Evolutionary conservation across 2,329 filamentous ascomycete genomes (phyloP).

Genomic region (Pseudogymnoascus destructans): DNA sequence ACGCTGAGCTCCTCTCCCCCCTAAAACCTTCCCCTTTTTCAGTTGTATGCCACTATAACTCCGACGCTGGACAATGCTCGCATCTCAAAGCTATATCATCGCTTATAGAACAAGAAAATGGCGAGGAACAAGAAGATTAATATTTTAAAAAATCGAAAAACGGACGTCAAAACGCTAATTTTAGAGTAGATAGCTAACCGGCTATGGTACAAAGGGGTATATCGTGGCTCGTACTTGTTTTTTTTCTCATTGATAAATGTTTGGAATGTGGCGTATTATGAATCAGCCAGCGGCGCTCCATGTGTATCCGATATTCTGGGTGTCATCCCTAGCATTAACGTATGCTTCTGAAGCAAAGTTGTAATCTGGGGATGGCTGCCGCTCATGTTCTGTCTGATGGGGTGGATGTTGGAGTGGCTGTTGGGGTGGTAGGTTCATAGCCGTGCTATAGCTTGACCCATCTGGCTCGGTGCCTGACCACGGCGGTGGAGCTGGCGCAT

Average conservation of each 20-base stretch:
- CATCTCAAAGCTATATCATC: conserved; percentile 2
- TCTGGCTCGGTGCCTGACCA: neutral
- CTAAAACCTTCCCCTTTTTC: neutral
- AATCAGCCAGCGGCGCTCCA: neutral
- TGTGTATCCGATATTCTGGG: conserved; percentile 1
- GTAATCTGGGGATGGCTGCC: neutral
- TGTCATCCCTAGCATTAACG: neutral
- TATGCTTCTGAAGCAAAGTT: neutral
- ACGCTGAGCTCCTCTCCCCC: neutral
- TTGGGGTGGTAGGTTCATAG: neutral
- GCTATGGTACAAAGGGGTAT: conserved; percentile 3
- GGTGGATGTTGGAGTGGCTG: neutral
- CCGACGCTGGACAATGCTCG: neutral
- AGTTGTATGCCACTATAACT: conserved; percentile 1
- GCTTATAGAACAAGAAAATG: neutral
- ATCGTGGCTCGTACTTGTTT: neutral
- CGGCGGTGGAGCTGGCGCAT: neutral
- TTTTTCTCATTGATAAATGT: neutral
- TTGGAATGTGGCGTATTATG: neutral
- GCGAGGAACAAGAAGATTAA: neutral
- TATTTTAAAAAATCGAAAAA: neutral
- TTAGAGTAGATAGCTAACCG: neutral
- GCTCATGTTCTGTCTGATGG: neutral
- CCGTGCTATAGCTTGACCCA: neutral
- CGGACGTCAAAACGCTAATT: neutral